These are phyloP conservation scores for Penstemon eatonii DNA, from an alignment of 257 asterid genomes.

Conservation along the genomic window DNA sequence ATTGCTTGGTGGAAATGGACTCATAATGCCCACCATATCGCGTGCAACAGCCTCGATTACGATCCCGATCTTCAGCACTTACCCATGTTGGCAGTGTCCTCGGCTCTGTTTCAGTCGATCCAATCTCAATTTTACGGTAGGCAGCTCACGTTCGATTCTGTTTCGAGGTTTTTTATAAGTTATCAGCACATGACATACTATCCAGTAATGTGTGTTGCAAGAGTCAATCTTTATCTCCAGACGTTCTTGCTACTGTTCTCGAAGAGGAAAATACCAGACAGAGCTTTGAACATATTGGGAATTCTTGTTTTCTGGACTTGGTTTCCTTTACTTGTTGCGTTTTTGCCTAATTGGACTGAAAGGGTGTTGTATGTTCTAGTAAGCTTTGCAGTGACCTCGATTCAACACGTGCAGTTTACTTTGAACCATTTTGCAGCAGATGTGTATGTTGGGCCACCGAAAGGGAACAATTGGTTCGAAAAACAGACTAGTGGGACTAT, in stretches of 20 bases:
- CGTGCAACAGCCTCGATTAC: slow-evolving; percentile 49
- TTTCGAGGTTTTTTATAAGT: slow-evolving; percentile 40
- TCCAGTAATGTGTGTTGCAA: slow-evolving; percentile 43
- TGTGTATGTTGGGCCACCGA: slow-evolving; percentile 42
- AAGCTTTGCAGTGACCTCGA: slow-evolving; percentile 37
- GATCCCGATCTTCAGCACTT: slow-evolving; percentile 53
- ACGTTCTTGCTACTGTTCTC: slow-evolving; percentile 42
- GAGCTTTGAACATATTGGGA: slow-evolving; percentile 43
- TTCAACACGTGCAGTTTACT: slow-evolving; percentile 47
- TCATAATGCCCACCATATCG: slow-evolving; percentile 48
- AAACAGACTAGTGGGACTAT: slow-evolving; percentile 47
- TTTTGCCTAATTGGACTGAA: slow-evolving; percentile 43
- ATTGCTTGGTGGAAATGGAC: slow-evolving; percentile 66
- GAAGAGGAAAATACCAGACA: slow-evolving; percentile 35
- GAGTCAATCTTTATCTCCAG: slow-evolving; percentile 45
- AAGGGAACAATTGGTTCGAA: slow-evolving; percentile 48
- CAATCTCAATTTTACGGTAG: slow-evolving; percentile 38
- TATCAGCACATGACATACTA: slow-evolving; percentile 44
- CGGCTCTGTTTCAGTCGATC: slow-evolving; percentile 29
- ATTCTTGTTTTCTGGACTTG: slow-evolving; percentile 47
- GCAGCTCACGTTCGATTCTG: slow-evolving; percentile 37
- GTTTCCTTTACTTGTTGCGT: slow-evolving; percentile 41
- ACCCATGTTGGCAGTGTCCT: slow-evolving; percentile 40
- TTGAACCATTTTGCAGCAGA: slow-evolving; percentile 49
- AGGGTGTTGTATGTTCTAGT: slow-evolving; percentile 38